Evolutionary conservation across 1,284 basidiomycete species (phyloP).

Genomic region (Cronartium quercuum): DNA sequence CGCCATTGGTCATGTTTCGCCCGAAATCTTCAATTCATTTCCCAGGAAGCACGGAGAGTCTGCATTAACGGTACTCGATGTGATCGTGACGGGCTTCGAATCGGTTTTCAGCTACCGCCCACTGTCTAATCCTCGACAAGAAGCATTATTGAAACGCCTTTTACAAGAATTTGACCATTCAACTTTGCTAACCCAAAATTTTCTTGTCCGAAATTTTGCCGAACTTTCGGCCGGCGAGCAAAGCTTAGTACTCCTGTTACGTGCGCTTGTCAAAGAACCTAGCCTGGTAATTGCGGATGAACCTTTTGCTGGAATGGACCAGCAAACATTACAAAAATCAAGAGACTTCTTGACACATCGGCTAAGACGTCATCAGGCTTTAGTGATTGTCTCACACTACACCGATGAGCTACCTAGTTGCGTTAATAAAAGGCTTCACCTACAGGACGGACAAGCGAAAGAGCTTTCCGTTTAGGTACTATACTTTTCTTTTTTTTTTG

Average conservation of each 20-base stretch:
- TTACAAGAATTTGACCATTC: not conserved
- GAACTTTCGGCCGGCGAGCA: not conserved
- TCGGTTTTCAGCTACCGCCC: conserved; percentile 63
- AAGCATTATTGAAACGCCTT: conserved; percentile 41
- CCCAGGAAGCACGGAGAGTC: conserved; percentile 60
- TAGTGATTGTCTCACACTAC: not conserved
- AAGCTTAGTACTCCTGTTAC: conserved; percentile 69
- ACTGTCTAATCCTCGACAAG: not conserved
- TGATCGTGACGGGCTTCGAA: conserved; percentile 75
- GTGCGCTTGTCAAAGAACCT: conserved; percentile 66
- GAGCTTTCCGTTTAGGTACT: too few species aligned
- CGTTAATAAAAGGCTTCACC: not conserved
- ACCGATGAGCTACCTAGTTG: not conserved
- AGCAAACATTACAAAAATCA: conserved; percentile 62
- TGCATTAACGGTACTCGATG: conserved; percentile 65
- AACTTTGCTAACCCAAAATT: not conserved
- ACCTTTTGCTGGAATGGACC: conserved; percentile 82
- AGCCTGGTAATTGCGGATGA: conserved; percentile 77
- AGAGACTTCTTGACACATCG: conserved; percentile 55
- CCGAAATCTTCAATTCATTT: conserved; percentile 85
- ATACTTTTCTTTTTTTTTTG: too few species aligned
- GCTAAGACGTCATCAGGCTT: not conserved
- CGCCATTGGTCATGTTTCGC: conserved; percentile 71
- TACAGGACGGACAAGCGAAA: not conserved
- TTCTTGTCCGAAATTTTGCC: not conserved